Percentiles rank a stretch among this genome's conserved stretches.
phyloP scores from a whole-genome alignment of 495 filamentous ascomycete genomes.

The Talaromyces thailandensis region DNA sequence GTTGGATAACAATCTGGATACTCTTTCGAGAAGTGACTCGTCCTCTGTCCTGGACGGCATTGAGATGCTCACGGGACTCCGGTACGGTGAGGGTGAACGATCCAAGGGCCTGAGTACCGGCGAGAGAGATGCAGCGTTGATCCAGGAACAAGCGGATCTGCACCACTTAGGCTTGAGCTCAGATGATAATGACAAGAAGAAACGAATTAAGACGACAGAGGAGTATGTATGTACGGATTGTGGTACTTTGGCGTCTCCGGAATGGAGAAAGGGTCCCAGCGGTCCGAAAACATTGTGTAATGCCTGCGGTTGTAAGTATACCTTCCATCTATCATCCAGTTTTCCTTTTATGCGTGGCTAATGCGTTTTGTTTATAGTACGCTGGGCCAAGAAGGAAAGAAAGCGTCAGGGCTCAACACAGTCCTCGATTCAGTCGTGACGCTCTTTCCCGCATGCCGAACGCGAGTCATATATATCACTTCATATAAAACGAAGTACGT shows the following conservation, averaged over 20 bases:
- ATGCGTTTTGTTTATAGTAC: constrained; percentile 26
- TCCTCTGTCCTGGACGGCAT: constrained; percentile 73
- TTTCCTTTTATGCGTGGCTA: background rate
- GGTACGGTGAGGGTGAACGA: constrained; percentile 82
- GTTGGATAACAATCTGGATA: constrained; percentile 1
- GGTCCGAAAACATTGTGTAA: constrained; percentile 97
- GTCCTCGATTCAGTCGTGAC: background rate
- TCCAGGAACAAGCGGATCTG: constrained; percentile 80
- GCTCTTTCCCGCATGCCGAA: background rate
- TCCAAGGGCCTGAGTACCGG: constrained; percentile 86
- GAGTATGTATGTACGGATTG: constrained; percentile 97
- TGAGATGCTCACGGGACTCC: constrained; percentile 86
- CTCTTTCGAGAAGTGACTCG: constrained; percentile 3
- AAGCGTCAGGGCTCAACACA: constrained; percentile 35
- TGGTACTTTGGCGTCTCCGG: constrained; percentile 86
- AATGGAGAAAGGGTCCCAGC: constrained; percentile 92
- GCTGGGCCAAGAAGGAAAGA: constrained; percentile 76
- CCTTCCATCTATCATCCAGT: background rate
- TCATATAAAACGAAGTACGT: background rate
- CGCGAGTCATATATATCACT: background rate
- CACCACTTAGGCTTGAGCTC: constrained; percentile 41
- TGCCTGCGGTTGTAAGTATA: constrained; percentile 72
- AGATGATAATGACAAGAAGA: constrained; percentile 69
- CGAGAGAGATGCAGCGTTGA: constrained; percentile 63
- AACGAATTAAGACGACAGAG: constrained; percentile 79